A percentile compares a stretch with the other conserved stretches of the same genome.
These are phyloP conservation scores for Funneliformis mosseae DNA, from an alignment of 192 early-diverging fungal genomes.

Conservation along the genomic window DNA sequence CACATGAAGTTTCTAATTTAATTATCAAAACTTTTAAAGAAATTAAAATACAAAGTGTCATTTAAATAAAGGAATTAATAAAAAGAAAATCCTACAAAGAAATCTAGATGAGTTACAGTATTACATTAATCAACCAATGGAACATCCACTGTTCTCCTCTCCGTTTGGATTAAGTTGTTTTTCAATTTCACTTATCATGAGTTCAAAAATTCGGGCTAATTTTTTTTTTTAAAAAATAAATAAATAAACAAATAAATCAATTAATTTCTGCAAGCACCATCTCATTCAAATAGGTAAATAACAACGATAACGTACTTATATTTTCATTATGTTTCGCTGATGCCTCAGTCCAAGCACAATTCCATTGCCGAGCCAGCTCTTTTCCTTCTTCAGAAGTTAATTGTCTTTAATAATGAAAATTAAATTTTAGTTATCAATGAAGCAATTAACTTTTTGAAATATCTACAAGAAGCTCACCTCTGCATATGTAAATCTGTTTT, in stretches of 20 bases:
- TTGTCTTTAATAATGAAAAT: constrained; percentile 50
- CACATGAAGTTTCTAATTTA: no score
- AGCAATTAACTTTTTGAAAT: not conserved
- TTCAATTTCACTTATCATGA: constrained; percentile 84
- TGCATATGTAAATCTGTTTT: constrained; percentile 85
- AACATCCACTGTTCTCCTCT: constrained; percentile 57
- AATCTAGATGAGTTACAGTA: not conserved
- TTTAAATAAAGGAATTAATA: not conserved
- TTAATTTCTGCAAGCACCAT: no score
- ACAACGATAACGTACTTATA: constrained; percentile 58
- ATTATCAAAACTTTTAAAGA: no score
- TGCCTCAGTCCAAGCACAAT: constrained; percentile 85
- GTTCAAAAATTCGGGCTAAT: constrained; percentile 72
- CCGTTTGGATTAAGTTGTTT: constrained; percentile 64
- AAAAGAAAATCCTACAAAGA: not conserved
- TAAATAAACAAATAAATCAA: not conserved
- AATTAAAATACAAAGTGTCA: not conserved
- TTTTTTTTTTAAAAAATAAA: constrained; percentile 11
- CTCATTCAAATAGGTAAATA: not conserved
- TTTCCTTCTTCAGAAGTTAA: constrained; percentile 79
- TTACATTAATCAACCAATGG: constrained; percentile 40
- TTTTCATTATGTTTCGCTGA: constrained; percentile 93
- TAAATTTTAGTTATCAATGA: not conserved
- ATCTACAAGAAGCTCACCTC: constrained; percentile 40
- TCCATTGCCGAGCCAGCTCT: constrained; percentile 78